Base-by-base conservation (phyloP, 1,284 basidiomycete genomes). In the Singerocomus rubriflavus region DNA sequence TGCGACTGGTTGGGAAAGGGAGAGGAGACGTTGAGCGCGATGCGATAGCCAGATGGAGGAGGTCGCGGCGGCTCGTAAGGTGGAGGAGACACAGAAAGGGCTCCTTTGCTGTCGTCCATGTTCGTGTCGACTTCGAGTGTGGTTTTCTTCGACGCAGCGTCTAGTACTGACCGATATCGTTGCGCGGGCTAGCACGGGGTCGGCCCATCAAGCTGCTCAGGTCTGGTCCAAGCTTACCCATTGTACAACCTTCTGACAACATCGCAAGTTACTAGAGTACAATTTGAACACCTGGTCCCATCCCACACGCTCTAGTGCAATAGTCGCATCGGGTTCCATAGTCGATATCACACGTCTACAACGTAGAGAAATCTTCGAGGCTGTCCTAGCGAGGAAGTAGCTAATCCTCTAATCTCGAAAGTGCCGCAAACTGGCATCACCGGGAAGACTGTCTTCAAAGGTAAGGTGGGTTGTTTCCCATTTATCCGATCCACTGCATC, bases 21-120 rank as follows among this genome's bases (percentile, higher is more conserved):
- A 5, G 71, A 63, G 9, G 66, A 65, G 8, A 73, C 72, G 47
- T 64, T 68, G 40, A 88, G 70, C 1, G 83, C 74, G 48, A 86
- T 63, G 53, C 85, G 80, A 63, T 76, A 81, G 10, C 85, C 86
- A 1, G 85, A 85, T 3, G 82, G 75, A 5, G 73, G 77, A 1
- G 71, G 69, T 16, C 40, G 50, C 1, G 53, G 26, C 1, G 54
- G 46, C 8, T 51, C n/a, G 36, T 66, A 68, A n/a, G 62, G 54
- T 7, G 62, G 63, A 27, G 59, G 62, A 2, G 51, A 34, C 39
- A 13, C 40, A 17, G 44, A 14, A 6, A n/a, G 7, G 31, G 36
- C 37, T 9, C 8, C n/a, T 8, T 57, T 60, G 44, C 10, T 10
- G 30, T 52, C 46, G 35, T 58, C 16, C 13, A 32, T 43, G 35